Percentiles rank a stretch among this genome's conserved stretches.
phyloP scores from a whole-genome alignment of 2,329 filamentous ascomycete species.

The Arthrobotrys musiformis region DNA sequence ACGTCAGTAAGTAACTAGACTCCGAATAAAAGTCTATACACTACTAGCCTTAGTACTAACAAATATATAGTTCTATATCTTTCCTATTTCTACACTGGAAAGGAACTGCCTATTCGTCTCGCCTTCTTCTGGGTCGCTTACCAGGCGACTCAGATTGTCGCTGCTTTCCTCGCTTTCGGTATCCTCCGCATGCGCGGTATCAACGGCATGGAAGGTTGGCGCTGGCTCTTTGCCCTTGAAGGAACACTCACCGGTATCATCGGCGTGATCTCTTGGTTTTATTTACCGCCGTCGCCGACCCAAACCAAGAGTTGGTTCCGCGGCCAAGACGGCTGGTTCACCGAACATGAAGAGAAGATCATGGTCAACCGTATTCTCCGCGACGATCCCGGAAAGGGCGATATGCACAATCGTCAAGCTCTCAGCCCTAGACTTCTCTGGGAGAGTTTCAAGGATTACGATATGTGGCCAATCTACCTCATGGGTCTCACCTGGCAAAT shows the following conservation, averaged over 20 bases:
- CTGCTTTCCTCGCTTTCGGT: slow-evolving; percentile 70
- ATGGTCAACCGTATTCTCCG: slow-evolving; percentile 73
- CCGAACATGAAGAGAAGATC: slow-evolving; percentile 74
- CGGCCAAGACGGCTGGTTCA: slow-evolving; percentile 74
- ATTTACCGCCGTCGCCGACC: slow-evolving; percentile 73
- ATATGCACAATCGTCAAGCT: slow-evolving; percentile 72
- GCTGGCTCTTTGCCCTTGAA: slow-evolving; percentile 68
- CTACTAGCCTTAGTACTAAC: slow-evolving; percentile 15
- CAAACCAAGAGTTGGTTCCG: slow-evolving; percentile 72
- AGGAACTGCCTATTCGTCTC: slow-evolving; percentile 75
- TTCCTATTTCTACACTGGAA: slow-evolving; percentile 79
- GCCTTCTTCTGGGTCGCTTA: slow-evolving; percentile 78
- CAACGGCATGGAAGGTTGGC: slow-evolving; percentile 68
- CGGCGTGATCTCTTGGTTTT: slow-evolving; percentile 69
- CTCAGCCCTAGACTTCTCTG: slow-evolving; percentile 67
- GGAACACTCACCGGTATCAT: slow-evolving; percentile 68
- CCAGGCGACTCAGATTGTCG: slow-evolving; percentile 68
- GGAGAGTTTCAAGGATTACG: slow-evolving; percentile 69
- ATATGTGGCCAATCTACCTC: slow-evolving; percentile 71
- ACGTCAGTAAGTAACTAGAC: slow-evolving; percentile 35
- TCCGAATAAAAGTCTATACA: background rate
- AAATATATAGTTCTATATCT: slow-evolving; percentile 70
- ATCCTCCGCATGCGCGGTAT: slow-evolving; percentile 67
- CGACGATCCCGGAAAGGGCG: slow-evolving; percentile 71
- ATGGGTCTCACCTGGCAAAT: slow-evolving; percentile 69